Base-by-base conservation (phyloP, 352 stramenopile genomes). In the Globisporangium cystogenes region DNA sequence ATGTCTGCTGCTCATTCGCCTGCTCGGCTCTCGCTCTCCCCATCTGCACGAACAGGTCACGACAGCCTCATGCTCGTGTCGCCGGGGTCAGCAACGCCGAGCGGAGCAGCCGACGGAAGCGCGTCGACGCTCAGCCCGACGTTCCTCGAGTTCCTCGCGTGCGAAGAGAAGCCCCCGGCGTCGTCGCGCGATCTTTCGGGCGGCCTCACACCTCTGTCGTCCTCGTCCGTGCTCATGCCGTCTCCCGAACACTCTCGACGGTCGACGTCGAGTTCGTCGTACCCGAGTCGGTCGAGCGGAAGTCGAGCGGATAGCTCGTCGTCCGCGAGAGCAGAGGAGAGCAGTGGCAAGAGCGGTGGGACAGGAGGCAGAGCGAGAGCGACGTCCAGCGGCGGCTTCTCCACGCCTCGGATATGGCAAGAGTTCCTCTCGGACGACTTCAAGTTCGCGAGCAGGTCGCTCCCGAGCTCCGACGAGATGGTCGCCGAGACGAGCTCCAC, bases 351-450 rank as follows among this genome's bases (percentile, higher is more conserved):
- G 16, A 45, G 50, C 43, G 50, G 60, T n/a, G 56, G 48, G 6
- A n/a, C 27, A 23, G 45, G 39, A 44, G 20, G 39, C 16, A 23
- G 50, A 70, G 62, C 21, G 59, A 24, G 43, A 53, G 15, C 26
- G 26, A 42, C 46, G 12, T 21, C 46, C 5, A 53, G 24, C 24
- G 39, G 6, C 36, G 54, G 29, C 46, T 49, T 50, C 15, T n/a
- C 23, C 20, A 87, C 75, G 43, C 73, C 76, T 6, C 64, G 68
- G 48, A 76, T 87, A 76, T 85, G 74, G 74, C 70, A 80, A 27
- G 81, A 91, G 23, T 84, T 87, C 40, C 68, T 89, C n/a, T 70
- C 68, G 8, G 76, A 86, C 21, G 72, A 85, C 53, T 87, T 89
- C 57, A 88, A 79, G 62, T 75, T 85, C 46, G 74, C 84, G 31